These are phyloP conservation scores for Aegilops bicornis DNA, from an alignment of 176 grass and related monocot genomes.

Conservation along the genomic window DNA sequence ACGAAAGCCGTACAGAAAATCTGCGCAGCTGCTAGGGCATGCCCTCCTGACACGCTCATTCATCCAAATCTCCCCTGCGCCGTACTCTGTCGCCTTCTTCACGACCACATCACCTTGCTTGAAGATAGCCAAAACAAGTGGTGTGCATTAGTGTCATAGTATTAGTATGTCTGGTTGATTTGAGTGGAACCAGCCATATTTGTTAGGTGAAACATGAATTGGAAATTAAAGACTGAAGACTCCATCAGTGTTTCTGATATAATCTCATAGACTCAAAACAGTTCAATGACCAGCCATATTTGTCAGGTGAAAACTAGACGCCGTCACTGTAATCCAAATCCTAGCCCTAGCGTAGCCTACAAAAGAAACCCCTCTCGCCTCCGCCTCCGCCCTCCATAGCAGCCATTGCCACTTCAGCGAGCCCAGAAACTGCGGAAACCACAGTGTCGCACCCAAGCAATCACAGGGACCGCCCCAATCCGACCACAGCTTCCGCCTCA, in stretches of 20 bases:
- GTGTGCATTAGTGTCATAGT: not conserved
- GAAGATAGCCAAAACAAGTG: slow-evolving; percentile 23
- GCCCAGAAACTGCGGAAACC: too few relatives aligned
- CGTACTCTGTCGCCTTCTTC: slow-evolving; percentile 99
- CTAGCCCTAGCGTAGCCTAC: too few relatives aligned
- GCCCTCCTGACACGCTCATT: slow-evolving; percentile 87
- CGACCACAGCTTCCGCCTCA: too few relatives aligned
- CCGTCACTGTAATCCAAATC: too few relatives aligned
- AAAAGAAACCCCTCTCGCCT: too few relatives aligned
- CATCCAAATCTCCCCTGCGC: slow-evolving; percentile 98
- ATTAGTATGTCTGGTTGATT: not conserved
- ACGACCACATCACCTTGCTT: slow-evolving; percentile 90
- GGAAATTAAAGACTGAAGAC: not conserved
- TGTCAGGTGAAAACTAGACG: too few relatives aligned
- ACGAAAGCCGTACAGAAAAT: slow-evolving; percentile 93
- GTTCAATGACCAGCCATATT: too few relatives aligned
- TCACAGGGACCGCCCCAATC: too few relatives aligned
- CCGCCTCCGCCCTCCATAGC: too few relatives aligned
- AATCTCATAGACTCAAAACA: too few relatives aligned
- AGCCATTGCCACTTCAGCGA: too few relatives aligned
- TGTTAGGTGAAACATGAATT: not conserved
- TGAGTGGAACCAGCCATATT: not conserved
- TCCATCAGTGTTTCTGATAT: not conserved
- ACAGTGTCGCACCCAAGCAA: too few relatives aligned
- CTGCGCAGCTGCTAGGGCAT: slow-evolving; percentile 77